Percentiles rank a stretch among this genome's conserved stretches.
Conservation (phyloP, 73 alveolate genomes). For the Tetrahymena thermophila region DNA sequence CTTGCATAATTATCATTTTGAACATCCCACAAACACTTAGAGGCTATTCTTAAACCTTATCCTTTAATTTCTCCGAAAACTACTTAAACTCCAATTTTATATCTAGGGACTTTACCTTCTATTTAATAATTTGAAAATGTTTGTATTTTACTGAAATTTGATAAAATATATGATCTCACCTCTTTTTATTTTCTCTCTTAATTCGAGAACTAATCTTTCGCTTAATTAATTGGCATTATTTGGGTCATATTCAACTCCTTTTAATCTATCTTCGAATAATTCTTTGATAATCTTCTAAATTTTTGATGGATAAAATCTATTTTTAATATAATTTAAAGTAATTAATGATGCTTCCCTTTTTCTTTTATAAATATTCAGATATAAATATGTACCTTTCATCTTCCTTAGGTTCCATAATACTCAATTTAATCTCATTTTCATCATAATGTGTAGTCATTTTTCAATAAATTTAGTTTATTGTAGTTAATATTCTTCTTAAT, state of each 20-base stretch:
- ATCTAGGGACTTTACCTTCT: conserved; percentile 41
- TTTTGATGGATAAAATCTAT: background rate
- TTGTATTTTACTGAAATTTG: background rate
- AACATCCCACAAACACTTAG: conserved; percentile 84
- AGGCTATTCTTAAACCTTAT: conserved; percentile 78
- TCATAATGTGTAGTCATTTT: background rate
- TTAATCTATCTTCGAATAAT: background rate
- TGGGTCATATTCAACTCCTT: background rate
- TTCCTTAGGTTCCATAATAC: background rate
- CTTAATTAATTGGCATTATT: background rate
- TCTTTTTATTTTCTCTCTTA: background rate
- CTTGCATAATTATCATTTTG: conserved; percentile 58
- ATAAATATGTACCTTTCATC: background rate
- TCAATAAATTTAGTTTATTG: background rate
- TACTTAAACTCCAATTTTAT: conserved; percentile 76
- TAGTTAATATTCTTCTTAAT: background rate
- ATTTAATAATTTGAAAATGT: background rate
- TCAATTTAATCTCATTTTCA: background rate
- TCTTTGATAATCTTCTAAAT: background rate
- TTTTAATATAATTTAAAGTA: background rate
- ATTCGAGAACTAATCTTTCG: background rate
- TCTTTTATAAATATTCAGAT: background rate
- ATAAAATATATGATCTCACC: background rate
- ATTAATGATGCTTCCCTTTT: background rate
- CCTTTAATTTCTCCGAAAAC: conserved; percentile 85